phyloP scores from a whole-genome alignment of 352 stramenopile species.

The Globisporangium canariense region DNA sequence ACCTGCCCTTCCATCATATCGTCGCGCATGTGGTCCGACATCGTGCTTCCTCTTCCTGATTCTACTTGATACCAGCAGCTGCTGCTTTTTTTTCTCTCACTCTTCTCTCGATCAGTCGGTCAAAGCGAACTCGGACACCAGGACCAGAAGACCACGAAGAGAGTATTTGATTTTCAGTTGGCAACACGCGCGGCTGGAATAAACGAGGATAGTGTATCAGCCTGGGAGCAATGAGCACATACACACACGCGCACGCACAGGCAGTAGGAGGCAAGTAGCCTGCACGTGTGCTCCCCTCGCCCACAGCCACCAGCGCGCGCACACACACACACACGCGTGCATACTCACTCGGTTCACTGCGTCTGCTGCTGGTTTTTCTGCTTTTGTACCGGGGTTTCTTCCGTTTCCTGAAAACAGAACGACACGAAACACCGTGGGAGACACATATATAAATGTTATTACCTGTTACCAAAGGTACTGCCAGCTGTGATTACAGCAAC shows the following conservation, averaged over 20 bases:
- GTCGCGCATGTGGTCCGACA: constrained; percentile 12
- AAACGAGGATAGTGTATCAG: not conserved
- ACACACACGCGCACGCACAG: not conserved
- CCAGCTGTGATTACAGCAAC: too few relatives aligned
- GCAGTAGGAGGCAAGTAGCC: not conserved
- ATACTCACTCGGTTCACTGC: not conserved
- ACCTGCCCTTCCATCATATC: constrained; percentile 78
- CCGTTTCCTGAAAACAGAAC: constrained; percentile 1
- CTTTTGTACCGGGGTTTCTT: constrained; percentile 2
- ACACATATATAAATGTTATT: not conserved
- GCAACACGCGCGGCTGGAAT: not conserved
- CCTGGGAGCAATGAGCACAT: not conserved
- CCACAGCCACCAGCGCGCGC: too few relatives aligned
- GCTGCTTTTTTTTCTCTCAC: not conserved
- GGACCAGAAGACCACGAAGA: not conserved
- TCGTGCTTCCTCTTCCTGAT: not conserved
- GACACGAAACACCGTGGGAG: not conserved
- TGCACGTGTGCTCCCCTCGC: not conserved
- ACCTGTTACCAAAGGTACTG: too few relatives aligned
- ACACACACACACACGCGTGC: not conserved
- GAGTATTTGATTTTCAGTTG: not conserved
- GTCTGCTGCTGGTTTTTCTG: not conserved
- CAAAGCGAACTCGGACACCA: not conserved
- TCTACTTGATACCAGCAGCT: not conserved
- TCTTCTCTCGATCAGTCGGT: not conserved